Evolutionary conservation across 306 rosid genomes (phyloP), one percentile per base, ranked within the genome.

Genomic region (Comarum palustre): DNA sequence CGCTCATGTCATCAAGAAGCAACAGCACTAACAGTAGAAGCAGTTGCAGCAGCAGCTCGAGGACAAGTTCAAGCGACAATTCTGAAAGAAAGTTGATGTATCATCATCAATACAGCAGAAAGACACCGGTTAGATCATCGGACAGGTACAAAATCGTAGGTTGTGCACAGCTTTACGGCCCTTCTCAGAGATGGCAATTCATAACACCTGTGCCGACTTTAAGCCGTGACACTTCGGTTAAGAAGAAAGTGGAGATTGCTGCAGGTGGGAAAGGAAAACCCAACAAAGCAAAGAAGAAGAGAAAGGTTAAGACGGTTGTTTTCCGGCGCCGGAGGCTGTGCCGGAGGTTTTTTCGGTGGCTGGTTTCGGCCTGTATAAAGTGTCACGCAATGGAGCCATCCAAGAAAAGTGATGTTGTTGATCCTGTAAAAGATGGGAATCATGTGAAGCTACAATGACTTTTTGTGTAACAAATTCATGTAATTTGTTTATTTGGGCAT

Each of bases 311-410:
- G 72, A 77, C 68, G 55, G 63, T 15, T 38, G 66, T 43, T 47
- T 38, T 31, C 17, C 76, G 24, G 62, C 41, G 25, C 60, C 25
- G 42, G 43, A 54, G 64, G 48, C 25, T 84, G 20, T 86, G 87
- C 13, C 46, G 82, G 79, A 86, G 87, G 68, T 48, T 91, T 72
- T 80, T 91, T 31, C 82, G 85, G 84, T 89, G 98, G 98, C 65
- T 91, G 70, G 79, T 82, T 55, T 80, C 82, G 75, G 78, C 88
- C 6, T 91, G 97, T 70, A 85, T 63, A 75, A 81, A 87, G 73
- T 91, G 92, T 29, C 97, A 91, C 47, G 92, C 97, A 52, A 82
- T 91, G 82, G 90, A 91, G 69, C 95, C 93, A 1, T 74, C 90
- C 4, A 80, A 71, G 29, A 78, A 78, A 76, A 58, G 68, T 43